Percentiles rank a stretch among this genome's conserved stretches.
phyloP scores from a whole-genome alignment of 331 rosid species.

The Pyrus hybrid region DNA sequence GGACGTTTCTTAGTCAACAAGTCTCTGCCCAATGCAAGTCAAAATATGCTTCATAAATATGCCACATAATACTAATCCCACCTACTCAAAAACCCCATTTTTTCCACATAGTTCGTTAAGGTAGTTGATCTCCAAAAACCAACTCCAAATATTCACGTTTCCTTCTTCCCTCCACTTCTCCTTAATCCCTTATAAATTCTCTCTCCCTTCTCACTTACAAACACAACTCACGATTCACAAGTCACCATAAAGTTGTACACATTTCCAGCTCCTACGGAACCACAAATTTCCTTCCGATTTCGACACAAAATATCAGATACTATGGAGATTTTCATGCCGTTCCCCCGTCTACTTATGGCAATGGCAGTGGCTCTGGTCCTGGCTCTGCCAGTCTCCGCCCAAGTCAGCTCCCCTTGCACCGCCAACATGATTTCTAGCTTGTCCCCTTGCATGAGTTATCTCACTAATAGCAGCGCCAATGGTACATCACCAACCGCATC shows the following conservation, averaged over 20 bases:
- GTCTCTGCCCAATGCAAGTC: conserved; percentile 6
- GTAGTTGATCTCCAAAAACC: conserved; percentile 46
- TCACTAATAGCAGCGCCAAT: conserved; percentile 52
- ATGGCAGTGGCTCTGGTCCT: conserved; percentile 20
- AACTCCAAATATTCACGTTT: conserved; percentile 7
- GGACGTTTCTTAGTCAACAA: background rate
- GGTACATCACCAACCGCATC: conserved; percentile 54
- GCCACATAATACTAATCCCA: conserved; percentile 20
- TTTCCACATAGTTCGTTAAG: conserved; percentile 5
- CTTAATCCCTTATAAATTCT: conserved; percentile 5
- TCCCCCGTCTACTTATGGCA: conserved; percentile 11
- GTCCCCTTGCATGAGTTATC: conserved; percentile 51
- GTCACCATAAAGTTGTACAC: background rate
- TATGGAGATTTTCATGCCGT: conserved; percentile 27
- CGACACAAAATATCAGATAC: background rate
- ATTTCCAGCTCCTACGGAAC: background rate
- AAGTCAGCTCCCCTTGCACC: conserved; percentile 56
- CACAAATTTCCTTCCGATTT: background rate
- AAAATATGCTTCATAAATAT: conserved; percentile 5
- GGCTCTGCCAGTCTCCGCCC: conserved; percentile 32
- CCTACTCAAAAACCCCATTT: conserved; percentile 23
- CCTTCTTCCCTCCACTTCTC: conserved; percentile 5
- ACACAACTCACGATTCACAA: conserved; percentile 10
- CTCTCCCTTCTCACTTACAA: background rate
- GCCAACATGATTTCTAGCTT: conserved; percentile 36